Evolutionary conservation across 2,329 filamentous ascomycete genomes (phyloP).

Genomic region (Fusarium transvaalense): DNA sequence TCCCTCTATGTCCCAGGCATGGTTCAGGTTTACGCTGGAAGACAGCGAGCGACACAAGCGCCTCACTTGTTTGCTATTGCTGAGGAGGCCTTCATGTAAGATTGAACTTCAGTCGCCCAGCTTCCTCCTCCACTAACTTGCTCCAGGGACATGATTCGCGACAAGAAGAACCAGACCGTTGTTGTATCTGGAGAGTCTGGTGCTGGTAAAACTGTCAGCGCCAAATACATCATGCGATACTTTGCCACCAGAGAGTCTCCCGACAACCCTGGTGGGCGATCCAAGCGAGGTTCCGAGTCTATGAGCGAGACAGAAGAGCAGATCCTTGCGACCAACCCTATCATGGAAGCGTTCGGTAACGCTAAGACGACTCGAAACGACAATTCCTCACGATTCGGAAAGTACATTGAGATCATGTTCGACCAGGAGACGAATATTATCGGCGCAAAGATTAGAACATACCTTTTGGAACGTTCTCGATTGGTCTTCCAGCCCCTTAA

Average conservation of each 20-base stretch:
- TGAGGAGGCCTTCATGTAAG: conserved; percentile 95
- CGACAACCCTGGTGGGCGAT: conserved; percentile 82
- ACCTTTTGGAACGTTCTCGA: conserved; percentile 93
- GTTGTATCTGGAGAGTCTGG: conserved; percentile 99
- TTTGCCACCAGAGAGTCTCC: conserved; percentile 97
- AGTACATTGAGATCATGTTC: conserved; percentile 99
- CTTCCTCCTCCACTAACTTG: conserved; percentile 53
- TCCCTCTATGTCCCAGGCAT: conserved; percentile 98
- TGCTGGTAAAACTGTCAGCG: conserved; percentile 98
- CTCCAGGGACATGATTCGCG: conserved; percentile 91
- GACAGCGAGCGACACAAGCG: conserved; percentile 94
- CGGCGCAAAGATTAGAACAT: conserved; percentile 96
- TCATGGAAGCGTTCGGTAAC: conserved; percentile 99
- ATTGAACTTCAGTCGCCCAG: not conserved
- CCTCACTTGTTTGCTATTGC: conserved; percentile 99
- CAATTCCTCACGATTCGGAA: conserved; percentile 98
- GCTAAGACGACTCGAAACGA: conserved; percentile 99
- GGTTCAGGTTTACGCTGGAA: conserved; percentile 99
- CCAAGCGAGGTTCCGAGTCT: conserved; percentile 78
- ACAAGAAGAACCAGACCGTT: conserved; percentile 96
- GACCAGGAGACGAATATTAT: conserved; percentile 96
- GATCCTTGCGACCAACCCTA: conserved; percentile 97
- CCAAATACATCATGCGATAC: conserved; percentile 99
- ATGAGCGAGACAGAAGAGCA: conserved; percentile 99
- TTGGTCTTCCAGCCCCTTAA: conserved; percentile 97